These are phyloP conservation scores for Aspergillus alliaceus DNA, from an alignment of 2,329 filamentous ascomycete species.

Conservation along the genomic window DNA sequence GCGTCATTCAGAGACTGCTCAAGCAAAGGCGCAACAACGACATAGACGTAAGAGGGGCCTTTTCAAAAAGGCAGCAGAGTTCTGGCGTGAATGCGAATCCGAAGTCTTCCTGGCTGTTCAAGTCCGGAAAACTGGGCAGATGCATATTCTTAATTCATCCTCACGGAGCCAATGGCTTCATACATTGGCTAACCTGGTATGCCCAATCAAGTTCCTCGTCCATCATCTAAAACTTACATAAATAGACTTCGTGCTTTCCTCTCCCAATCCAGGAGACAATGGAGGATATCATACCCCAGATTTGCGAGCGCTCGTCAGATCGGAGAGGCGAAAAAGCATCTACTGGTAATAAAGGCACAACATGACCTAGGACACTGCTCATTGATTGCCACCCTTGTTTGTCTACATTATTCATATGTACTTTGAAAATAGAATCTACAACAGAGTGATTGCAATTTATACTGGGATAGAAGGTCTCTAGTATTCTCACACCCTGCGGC, in stretches of 20 bases:
- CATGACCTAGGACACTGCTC: too few species aligned
- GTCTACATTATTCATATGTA: too few species aligned
- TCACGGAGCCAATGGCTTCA: slow-evolving; percentile 2
- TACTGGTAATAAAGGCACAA: too few species aligned
- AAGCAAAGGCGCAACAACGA: slow-evolving; percentile 18
- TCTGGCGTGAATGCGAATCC: slow-evolving; percentile 17
- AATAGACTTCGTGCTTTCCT: not conserved
- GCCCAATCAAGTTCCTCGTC: too few species aligned
- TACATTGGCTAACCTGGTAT: slow-evolving; percentile 9
- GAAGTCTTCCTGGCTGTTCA: slow-evolving; percentile 16
- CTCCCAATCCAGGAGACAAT: not conserved
- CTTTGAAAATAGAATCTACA: too few species aligned
- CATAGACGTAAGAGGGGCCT: slow-evolving; percentile 14
- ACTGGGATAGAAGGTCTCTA: too few species aligned
- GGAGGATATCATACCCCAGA: not conserved
- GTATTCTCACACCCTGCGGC: too few species aligned
- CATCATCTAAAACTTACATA: too few species aligned
- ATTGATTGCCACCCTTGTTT: too few species aligned
- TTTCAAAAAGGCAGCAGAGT: slow-evolving; percentile 21
- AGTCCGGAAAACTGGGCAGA: slow-evolving; percentile 17
- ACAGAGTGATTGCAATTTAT: too few species aligned
- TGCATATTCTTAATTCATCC: slow-evolving; percentile 20
- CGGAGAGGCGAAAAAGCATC: too few species aligned
- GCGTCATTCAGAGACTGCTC: slow-evolving; percentile 14
- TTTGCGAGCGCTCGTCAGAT: not conserved